Evolutionary conservation across 2,329 filamentous ascomycete genomes (phyloP), one percentile per base, ranked within the genome.

Genomic region (Huntiella abstrusa): DNA sequence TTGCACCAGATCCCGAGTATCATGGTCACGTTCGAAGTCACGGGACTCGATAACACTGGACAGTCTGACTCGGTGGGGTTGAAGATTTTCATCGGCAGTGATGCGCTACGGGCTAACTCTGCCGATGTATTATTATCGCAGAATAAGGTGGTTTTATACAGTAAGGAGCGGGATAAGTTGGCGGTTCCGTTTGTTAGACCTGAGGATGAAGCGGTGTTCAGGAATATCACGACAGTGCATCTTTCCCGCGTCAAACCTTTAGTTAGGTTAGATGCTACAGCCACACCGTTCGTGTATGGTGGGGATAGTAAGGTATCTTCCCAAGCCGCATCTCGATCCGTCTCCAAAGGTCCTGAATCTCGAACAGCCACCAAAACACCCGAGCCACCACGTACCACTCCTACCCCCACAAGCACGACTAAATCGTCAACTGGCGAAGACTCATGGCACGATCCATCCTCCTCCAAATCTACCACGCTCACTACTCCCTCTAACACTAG

Each of bases 81-180:
- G 48, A 82, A 86, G 53, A 80, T 95, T 44, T 86, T 93, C 57
- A 68, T 98, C 49, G 88, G 91, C 35, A 94, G 85, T 56, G 88
- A 96, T 60, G 74, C 84, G 11, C 68, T 98, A 48, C 75, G 87
- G 51, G 71, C 80, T 7, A 84, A 93, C 57, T 93, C 83, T 53
- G 88, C 85, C 17, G 91, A 96, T 58, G 71, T 98, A 8, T 64
- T 96, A 16, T 84, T 98, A 55, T 96, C 91, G 0, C 83, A 87
- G 53, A 94, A 94, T 56, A 80, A 81, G 52, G 75, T 98, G 67
- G 81, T 82, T 0, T 67, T 96, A 22, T 87, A 86, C 54, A 84
- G 92, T 54, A 82, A 85, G 56, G 84, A 93, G 49, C 74, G 81
- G 40, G 85, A 83, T 58, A 91, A 88, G 56, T 67, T 96, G 10